These are phyloP conservation scores for Cucurbita moschata DNA, from an alignment of 306 rosid genomes.

Conservation along the genomic window DNA sequence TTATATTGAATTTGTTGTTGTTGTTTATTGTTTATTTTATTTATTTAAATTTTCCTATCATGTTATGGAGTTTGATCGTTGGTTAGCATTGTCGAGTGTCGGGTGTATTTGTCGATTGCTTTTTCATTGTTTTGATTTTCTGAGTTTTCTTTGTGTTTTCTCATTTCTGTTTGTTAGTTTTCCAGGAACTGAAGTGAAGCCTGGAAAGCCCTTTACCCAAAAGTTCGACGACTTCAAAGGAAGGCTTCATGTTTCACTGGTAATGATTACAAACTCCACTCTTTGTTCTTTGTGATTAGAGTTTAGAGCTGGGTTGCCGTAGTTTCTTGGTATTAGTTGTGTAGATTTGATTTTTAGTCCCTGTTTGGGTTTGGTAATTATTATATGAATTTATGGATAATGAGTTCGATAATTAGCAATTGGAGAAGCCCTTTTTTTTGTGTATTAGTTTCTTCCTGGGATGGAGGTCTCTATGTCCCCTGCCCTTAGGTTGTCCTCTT, in stretches of 20 bases:
- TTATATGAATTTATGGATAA: neutral
- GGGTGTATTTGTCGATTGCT: neutral
- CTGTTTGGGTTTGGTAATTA: neutral
- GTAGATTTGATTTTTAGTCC: neutral
- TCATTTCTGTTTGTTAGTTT: neutral
- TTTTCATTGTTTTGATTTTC: neutral
- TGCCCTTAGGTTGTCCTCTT: neutral
- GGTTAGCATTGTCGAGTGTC: neutral
- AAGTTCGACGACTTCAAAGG: conserved; percentile 36
- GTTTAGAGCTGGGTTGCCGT: neutral
- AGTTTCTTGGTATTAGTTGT: neutral
- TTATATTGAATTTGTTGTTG: neutral
- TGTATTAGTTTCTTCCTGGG: neutral
- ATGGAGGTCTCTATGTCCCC: neutral
- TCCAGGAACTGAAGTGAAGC: conserved; percentile 69
- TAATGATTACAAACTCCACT: conserved; percentile 1
- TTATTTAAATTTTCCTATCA: neutral
- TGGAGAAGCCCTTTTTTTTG: neutral
- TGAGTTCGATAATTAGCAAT: neutral
- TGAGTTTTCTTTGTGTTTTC: neutral
- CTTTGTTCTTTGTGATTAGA: neutral
- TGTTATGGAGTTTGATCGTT: neutral
- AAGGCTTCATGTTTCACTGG: conserved; percentile 83
- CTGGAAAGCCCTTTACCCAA: conserved; percentile 64
- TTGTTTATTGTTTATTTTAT: no score